Evolutionary conservation across 73 alveolate genomes (phyloP), one percentile per base, ranked within the genome.

Genomic region (Blepharisma stoltei): DNA sequence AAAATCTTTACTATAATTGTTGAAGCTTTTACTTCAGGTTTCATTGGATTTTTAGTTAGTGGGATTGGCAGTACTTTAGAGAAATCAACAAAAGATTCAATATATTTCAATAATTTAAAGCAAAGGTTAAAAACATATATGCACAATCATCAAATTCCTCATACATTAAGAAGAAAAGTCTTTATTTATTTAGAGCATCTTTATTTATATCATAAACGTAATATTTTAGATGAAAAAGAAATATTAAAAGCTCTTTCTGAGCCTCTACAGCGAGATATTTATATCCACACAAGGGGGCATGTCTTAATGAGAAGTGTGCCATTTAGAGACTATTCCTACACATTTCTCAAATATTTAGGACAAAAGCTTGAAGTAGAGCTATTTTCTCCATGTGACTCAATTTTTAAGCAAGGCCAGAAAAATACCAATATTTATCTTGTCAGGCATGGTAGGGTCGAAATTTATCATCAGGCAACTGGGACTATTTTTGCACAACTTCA

Each of bases 391-490:
- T 91, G 81, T 32, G 96, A 92, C 75, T 50, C 81, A 21, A 80
- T 92, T 5, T 85, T 92, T 55, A 87, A 54, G 67, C 97, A 92
- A 88, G 97, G 88, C 54, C 97, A 90, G 43, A 68, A 65, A 44
- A 88, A 89, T n/a, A 83, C 80, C 54, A 69, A 78, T 45, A 84
- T 90, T 78, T 88, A 79, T 82, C 84, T 88, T 82, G 80, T 90
- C 32, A 76, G 71, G 25, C 86, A 88, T 55, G 97, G 97, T 7
- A 85, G 76, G 49, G 92, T 90, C 21, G 87, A 70, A 8, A 78
- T 82, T 7, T 77, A 70, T 41, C 84, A 77, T 60, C 25, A 82
- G 41, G 14, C 46, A 32, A 78, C 85, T 20, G 20, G 11, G 37
- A 78, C 81, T 11, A 27, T 47, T 18, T 45, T 67, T 23, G 50